phyloP scores from a whole-genome alignment of 2,329 filamentous ascomycete species.

The Xylaria digitata region DNA sequence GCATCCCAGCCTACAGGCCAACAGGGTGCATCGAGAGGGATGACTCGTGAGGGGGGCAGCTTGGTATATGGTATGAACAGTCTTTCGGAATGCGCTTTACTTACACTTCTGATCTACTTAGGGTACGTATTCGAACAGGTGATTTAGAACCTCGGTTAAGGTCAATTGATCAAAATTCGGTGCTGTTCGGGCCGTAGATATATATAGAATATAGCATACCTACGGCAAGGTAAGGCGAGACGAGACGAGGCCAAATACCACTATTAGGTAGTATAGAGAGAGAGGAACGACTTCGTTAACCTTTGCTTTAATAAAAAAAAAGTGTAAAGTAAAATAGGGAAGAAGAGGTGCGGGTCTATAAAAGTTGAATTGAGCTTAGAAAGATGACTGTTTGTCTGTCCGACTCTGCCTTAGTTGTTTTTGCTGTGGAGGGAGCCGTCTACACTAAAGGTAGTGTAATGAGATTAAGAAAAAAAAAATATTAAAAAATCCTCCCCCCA shows the following conservation, averaged over 20 bases:
- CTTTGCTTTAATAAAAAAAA: not conserved
- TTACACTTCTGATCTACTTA: conserved; percentile 3
- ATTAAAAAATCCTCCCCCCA: too few species aligned
- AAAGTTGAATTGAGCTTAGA: not conserved
- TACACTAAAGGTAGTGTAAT: not conserved
- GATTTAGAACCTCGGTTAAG: not conserved
- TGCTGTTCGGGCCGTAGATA: conserved; percentile 5
- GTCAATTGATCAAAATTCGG: not conserved
- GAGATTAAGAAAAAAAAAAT: not conserved
- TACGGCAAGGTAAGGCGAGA: not conserved
- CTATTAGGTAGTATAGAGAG: not conserved
- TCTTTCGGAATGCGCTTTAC: conserved; percentile 16
- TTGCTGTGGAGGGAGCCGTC: not conserved
- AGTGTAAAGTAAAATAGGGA: too few species aligned
- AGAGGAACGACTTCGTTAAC: not conserved
- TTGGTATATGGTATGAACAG: conserved; percentile 8
- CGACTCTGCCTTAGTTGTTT: too few species aligned
- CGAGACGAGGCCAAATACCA: too few species aligned
- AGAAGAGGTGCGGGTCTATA: too few species aligned
- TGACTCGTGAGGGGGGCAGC: conserved; percentile 9
- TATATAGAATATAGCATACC: not conserved
- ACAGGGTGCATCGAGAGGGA: conserved; percentile 2
- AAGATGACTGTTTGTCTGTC: not conserved
- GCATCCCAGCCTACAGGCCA: conserved; percentile 21
- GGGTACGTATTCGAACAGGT: not conserved